These are phyloP conservation scores for Penicillium sp. DNA, from an alignment of 2,329 filamentous ascomycete species.

Conservation along the genomic window DNA sequence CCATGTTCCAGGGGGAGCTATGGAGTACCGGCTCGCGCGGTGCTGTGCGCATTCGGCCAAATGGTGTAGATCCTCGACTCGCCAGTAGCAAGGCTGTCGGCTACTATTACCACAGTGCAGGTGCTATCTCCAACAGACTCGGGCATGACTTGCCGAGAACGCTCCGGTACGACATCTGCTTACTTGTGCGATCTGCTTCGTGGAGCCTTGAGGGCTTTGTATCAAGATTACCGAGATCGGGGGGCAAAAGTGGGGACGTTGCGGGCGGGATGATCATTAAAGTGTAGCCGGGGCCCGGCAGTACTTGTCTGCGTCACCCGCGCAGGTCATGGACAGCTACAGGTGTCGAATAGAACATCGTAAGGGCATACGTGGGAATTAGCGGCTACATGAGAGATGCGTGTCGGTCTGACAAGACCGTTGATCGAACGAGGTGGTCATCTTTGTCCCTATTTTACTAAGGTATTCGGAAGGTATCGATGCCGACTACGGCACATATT, in stretches of 20 bases:
- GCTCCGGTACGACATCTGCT: neutral
- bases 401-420: neutral
- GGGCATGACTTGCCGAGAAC: neutral
- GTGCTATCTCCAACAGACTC: neutral
- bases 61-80: neutral
- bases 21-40: neutral
- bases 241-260: neutral
- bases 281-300: neutral
- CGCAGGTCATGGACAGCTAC: neutral
- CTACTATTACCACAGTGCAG: neutral
- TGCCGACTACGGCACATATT: no score
- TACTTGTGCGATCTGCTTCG: neutral
- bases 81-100: neutral
- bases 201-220: neutral
- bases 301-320: slow-evolving; percentile 4
- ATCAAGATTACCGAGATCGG: neutral
- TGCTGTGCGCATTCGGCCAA: neutral
- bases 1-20: neutral
- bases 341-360: neutral
- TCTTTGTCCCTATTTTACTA: no score
- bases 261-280: neutral
- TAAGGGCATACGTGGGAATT: neutral
- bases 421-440: neutral
- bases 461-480: no score
- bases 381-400: neutral